Conservation (phyloP, 768 basidiomycete species). For the Podaxis mareebaensis region DNA sequence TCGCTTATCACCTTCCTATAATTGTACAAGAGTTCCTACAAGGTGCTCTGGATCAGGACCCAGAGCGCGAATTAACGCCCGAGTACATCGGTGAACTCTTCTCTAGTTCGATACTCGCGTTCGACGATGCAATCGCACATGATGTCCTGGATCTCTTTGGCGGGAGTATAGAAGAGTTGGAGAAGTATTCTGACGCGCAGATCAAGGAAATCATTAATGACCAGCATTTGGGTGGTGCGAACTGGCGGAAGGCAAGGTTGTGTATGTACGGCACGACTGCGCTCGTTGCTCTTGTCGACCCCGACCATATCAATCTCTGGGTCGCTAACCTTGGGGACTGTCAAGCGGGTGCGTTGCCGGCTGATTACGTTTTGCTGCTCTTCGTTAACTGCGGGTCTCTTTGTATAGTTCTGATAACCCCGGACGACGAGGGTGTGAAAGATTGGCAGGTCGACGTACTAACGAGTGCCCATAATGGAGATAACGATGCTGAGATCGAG, state of each 20-base stretch:
- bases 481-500: slow-evolving; percentile 63
- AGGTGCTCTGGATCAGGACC: slow-evolving; percentile 39
- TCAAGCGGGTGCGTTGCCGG: slow-evolving; percentile 55
- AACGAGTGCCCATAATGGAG: slow-evolving; percentile 71
- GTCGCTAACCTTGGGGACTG: slow-evolving; percentile 82
- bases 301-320: slow-evolving; percentile 70
- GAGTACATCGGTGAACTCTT: slow-evolving; percentile 56
- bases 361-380: slow-evolving; percentile 11
- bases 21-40: slow-evolving; percentile 62
- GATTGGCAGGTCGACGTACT: slow-evolving; percentile 62
- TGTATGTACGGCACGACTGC: slow-evolving; percentile 84
- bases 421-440: slow-evolving; percentile 33
- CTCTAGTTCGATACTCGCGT: slow-evolving; percentile 56
- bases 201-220: slow-evolving; percentile 68
- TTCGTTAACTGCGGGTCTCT: slow-evolving; percentile 1
- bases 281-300: slow-evolving; percentile 71
- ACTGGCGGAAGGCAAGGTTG: slow-evolving; percentile 64
- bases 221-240: slow-evolving; percentile 53
- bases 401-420: slow-evolving; percentile 10
- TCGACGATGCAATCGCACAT: slow-evolving; percentile 67
- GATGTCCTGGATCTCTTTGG: slow-evolving; percentile 67
- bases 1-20: slow-evolving; percentile 66
- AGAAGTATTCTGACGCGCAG: slow-evolving; percentile 52
- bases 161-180: slow-evolving; percentile 47
- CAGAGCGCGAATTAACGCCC: slow-evolving; percentile 41